These are phyloP conservation scores for Colletotrichum sp. DNA, from an alignment of 2,329 filamentous ascomycete genomes.

Conservation along the genomic window DNA sequence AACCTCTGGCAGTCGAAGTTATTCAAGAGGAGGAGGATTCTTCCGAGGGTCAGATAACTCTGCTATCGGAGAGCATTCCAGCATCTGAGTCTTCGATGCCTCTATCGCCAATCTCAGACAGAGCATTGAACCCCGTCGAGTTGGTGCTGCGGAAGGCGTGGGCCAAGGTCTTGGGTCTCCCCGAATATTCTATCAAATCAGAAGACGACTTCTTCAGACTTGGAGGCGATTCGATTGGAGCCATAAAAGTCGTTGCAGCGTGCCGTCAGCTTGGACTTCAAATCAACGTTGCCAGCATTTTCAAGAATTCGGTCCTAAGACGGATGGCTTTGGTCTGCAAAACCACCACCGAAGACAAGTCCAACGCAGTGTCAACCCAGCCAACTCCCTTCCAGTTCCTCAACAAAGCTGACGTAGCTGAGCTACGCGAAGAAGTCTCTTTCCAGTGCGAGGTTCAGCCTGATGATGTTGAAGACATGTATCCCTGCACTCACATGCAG, in stretches of 20 bases:
- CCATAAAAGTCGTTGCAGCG: slow-evolving; percentile 27
- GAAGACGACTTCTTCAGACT: slow-evolving; percentile 28
- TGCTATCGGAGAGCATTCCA: not conserved
- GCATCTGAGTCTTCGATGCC: not conserved
- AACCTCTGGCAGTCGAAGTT: fast-evolving
- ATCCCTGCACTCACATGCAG: slow-evolving; percentile 26
- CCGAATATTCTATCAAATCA: not conserved
- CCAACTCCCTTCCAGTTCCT: no score
- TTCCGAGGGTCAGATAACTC: not conserved
- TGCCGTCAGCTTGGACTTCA: not conserved
- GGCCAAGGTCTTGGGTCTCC: slow-evolving; percentile 11
- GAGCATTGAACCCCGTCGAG: not conserved
- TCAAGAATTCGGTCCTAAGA: not conserved
- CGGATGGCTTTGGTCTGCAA: slow-evolving; percentile 6
- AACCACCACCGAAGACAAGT: not conserved
- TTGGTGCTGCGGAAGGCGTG: slow-evolving; percentile 4
- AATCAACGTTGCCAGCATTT: slow-evolving; percentile 9
- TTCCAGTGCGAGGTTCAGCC: not conserved
- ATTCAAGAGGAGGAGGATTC: not conserved
- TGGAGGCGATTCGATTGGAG: slow-evolving; percentile 28
- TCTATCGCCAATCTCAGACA: not conserved
- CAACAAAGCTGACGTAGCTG: not conserved
- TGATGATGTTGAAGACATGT: slow-evolving; percentile 21
- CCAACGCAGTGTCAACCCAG: no score
- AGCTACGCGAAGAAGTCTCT: not conserved